Conservation (phyloP, 495 filamentous ascomycete species). For the Elasticomyces elasticus region DNA sequence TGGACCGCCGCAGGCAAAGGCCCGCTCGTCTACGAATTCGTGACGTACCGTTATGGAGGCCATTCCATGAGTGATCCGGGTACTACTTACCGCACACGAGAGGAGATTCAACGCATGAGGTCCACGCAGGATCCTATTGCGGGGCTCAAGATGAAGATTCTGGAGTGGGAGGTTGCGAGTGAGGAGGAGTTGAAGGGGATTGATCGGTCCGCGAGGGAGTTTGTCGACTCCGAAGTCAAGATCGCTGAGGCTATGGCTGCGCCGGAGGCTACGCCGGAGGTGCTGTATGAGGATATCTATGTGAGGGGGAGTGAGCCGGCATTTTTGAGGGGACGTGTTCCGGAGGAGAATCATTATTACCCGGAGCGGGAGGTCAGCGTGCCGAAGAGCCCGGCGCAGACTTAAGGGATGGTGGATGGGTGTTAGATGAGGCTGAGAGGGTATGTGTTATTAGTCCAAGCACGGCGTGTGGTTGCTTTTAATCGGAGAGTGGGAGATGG, state of each 20-base stretch:
- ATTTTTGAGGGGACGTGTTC: conserved; percentile 79
- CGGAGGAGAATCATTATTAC: conserved; percentile 94
- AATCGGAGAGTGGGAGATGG: too few relatives aligned
- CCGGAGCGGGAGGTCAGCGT: conserved; percentile 13
- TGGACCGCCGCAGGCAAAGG: conserved; percentile 72
- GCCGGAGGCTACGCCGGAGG: conserved; percentile 66
- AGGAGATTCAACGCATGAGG: conserved; percentile 99
- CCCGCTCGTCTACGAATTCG: conserved; percentile 93
- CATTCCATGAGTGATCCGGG: conserved; percentile 99
- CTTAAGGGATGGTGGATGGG: not conserved
- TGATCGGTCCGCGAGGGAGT: conserved; percentile 78
- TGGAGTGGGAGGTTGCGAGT: conserved; percentile 83
- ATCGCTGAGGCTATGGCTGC: conserved; percentile 75
- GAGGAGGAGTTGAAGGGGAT: conserved; percentile 96
- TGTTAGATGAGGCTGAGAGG: not conserved
- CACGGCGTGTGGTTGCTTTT: too few relatives aligned
- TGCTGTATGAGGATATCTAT: conserved; percentile 95
- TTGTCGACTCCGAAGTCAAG: conserved; percentile 83
- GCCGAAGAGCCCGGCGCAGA: not conserved
- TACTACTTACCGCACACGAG: conserved; percentile 96
- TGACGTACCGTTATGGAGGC: conserved; percentile 97
- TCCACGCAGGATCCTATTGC: conserved; percentile 97
- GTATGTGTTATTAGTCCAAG: not conserved
- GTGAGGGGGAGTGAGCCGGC: conserved; percentile 80
- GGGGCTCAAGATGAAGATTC: conserved; percentile 91